Evolutionary conservation across 2,329 filamentous ascomycete species (phyloP).

Genomic region (Coniella vitis): DNA sequence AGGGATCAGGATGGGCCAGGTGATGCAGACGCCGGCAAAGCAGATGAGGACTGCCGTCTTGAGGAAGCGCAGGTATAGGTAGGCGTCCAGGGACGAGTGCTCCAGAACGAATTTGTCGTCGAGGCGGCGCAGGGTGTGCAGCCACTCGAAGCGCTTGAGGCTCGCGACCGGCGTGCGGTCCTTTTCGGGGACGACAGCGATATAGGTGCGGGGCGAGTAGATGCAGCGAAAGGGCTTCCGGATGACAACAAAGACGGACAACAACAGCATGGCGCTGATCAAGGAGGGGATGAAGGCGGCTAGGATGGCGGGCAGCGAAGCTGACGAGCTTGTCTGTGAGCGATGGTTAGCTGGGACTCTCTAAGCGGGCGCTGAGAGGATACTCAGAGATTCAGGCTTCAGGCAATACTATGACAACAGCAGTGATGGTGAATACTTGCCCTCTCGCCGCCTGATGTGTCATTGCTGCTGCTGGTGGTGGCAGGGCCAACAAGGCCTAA

Average conservation of each 20-base stretch:
- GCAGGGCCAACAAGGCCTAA: too few relatives aligned
- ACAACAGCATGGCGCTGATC: slow-evolving; percentile 14
- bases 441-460: too few relatives aligned
- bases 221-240: slow-evolving; percentile 17
- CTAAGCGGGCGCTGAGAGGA: neutral
- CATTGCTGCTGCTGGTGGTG: too few relatives aligned
- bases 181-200: slow-evolving; percentile 19
- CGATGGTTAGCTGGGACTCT: neutral
- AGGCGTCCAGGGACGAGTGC: slow-evolving; percentile 87
- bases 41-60: slow-evolving; percentile 70
- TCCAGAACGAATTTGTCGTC: slow-evolving; percentile 45
- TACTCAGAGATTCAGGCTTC: too few relatives aligned
- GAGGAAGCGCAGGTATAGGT: slow-evolving; percentile 82
- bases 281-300: slow-evolving; percentile 18
- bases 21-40: slow-evolving; percentile 71
- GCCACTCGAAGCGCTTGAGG: slow-evolving; percentile 15
- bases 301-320: slow-evolving; percentile 14
- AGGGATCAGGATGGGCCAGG: slow-evolving; percentile 79
- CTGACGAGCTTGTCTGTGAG: slow-evolving; percentile 11
- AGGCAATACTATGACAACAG: too few relatives aligned
- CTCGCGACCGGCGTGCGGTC: slow-evolving; percentile 15
- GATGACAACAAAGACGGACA: slow-evolving; percentile 16
- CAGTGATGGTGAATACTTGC: too few relatives aligned
- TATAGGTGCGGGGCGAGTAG: slow-evolving; percentile 19
- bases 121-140: slow-evolving; percentile 13